Base-by-base conservation (phyloP, 306 rosid genomes). In the Sindora glabra region DNA sequence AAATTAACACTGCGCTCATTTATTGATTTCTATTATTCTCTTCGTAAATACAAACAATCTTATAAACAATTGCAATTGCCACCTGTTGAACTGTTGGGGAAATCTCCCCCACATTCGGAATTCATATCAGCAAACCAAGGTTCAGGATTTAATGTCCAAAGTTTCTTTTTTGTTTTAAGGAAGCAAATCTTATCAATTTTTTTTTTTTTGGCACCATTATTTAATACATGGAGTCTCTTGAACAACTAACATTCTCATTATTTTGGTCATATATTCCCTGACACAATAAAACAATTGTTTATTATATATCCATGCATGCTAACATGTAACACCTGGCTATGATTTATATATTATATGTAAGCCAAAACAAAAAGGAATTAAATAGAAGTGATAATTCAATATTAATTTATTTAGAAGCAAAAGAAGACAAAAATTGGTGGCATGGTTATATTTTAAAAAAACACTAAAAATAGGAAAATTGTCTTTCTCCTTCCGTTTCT, bases 101-200 rank as follows among this genome's bases (percentile, higher is more conserved):
- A 52, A 50, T 50, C 5, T 62, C 61, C 68, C 21, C 3, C 10
- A 16, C 6, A 10, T 32, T 48, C 70, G 33, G 12, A 17, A 18
- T 18, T 0, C 16, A 17, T 39, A 53, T 34, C 7, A 41, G 36
- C 26, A 38, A 45, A 3, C 34, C 29, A 27, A 19, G 14, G 16
- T 19, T 44, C 36, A 62, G 44, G 34, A 65, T 38, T 44, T 23
- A 40, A 17, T 13, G 41, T 19, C 26, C 2, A 26, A n/a, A 30
- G 34, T 8, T 45, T 7, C 27, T 13, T 4, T 23, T 39, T 56
- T 59, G 7, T 48, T 15, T 27, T 38, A 16, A 39, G 46, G 5
- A 36, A 23, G 29, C 57, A 46, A 60, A 69, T 62, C 69, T 74
- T 59, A 69, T 69, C 56, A n/a, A n/a, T n/a, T n/a, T n/a, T 21